A percentile compares a stretch with the other conserved stretches of the same genome.
phyloP scores from a whole-genome alignment of 2,329 filamentous ascomycete species.

The Colletotrichum tropicicola region DNA sequence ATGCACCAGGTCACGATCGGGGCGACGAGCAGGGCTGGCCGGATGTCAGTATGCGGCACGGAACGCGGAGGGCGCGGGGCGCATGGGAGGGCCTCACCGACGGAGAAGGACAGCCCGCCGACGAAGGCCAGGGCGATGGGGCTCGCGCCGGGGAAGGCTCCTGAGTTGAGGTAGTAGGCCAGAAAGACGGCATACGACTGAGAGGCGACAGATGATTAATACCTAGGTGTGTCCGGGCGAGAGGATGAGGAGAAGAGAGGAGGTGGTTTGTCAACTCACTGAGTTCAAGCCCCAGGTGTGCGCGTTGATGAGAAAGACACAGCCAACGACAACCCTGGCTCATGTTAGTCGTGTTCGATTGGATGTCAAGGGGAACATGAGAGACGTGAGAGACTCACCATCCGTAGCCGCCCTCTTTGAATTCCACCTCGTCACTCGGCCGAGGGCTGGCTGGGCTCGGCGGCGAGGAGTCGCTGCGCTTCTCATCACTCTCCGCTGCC shows the following conservation, averaged over 20 bases:
- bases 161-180: constrained; percentile 63
- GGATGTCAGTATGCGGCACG: constrained; percentile 36
- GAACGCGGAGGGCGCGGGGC: not conserved
- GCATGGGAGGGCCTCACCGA: constrained; percentile 41
- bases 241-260: not conserved
- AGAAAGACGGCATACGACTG: constrained; percentile 68
- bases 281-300: constrained; percentile 82
- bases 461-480: constrained; percentile 1
- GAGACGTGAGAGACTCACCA: constrained; percentile 51
- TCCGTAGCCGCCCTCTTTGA: constrained; percentile 67
- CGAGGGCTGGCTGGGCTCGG: not conserved
- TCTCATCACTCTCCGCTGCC: constrained; percentile 10
- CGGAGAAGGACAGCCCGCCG: constrained; percentile 74
- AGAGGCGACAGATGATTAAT: not conserved
- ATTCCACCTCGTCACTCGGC: constrained; percentile 37
- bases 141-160: constrained; percentile 70
- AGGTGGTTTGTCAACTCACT: constrained; percentile 43
- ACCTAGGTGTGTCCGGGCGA: not conserved
- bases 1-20: constrained; percentile 72
- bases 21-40: constrained; percentile 70
- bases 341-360: not conserved
- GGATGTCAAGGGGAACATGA: not conserved
- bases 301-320: constrained; percentile 67
- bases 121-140: constrained; percentile 79
- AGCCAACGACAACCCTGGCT: constrained; percentile 60